Evolutionary conservation across 352 stramenopile species (phyloP).

Genomic region (Phytophthora aleatoria): DNA sequence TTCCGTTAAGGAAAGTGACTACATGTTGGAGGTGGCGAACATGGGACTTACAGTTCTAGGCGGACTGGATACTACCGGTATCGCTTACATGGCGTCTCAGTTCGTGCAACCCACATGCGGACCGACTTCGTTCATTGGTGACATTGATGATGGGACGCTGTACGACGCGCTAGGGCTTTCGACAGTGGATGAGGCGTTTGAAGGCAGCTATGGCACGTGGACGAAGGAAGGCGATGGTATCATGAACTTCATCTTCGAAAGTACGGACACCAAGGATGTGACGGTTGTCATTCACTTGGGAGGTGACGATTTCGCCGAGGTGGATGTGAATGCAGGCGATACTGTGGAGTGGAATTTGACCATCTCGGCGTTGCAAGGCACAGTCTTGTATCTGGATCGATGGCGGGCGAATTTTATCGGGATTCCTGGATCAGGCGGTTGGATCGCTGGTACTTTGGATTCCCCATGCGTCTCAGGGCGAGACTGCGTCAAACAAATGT

Average conservation of each 20-base stretch:
- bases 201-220: conserved; percentile 29
- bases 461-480: conserved; percentile 5
- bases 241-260: conserved; percentile 20
- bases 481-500: too few species aligned
- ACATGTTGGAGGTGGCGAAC: conserved; percentile 36
- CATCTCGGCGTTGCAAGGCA: conserved; percentile 1
- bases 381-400: conserved; percentile 18
- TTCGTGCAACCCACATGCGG: neutral
- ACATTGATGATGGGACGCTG: neutral
- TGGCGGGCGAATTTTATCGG: conserved; percentile 19
- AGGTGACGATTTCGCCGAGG: neutral
- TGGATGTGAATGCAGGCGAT: conserved; percentile 14
- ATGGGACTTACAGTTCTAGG: conserved; percentile 32
- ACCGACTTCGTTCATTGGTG: neutral
- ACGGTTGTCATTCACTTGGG: conserved; percentile 20
- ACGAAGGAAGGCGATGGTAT: conserved; percentile 27
- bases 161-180: neutral
- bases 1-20: conserved; percentile 13
- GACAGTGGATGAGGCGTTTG: conserved; percentile 20
- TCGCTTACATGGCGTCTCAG: neutral
- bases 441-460: conserved; percentile 24
- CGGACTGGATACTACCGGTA: conserved; percentile 19
- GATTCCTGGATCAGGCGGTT: conserved; percentile 13
- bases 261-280: conserved; percentile 19
- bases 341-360: conserved; percentile 8